Evolutionary conservation across 768 basidiomycete genomes (phyloP), one percentile per base, ranked within the genome.

Genomic region (Mycena vitilis): DNA sequence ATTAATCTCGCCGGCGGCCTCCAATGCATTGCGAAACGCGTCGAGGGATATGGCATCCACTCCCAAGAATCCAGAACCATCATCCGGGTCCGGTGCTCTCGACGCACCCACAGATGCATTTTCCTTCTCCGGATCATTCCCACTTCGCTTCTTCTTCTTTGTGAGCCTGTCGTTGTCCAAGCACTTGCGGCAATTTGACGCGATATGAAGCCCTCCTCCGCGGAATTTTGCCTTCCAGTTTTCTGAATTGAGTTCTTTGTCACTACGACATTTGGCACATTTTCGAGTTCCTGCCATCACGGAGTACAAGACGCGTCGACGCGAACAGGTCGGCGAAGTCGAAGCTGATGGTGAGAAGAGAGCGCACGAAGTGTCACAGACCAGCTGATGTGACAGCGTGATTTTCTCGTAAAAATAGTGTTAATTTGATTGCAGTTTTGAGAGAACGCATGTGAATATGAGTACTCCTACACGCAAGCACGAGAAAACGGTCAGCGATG

Each of bases 181-280:
- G 30, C 58, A 60, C 15, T 5, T 34, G 36, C 58, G 58, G 45
- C 58, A 60, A 47, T 60, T 34, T 11, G 34, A 15, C 15, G 13
- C 16, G 58, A 60, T 12, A 13, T 8, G 18, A 36, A 60, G 42
- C 12, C 58, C 58, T 20, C 30, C 42, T 44, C 44, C 58, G 45
- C 45, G 30, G 58, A 60, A 60, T 7, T 30, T 30, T 22, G 58
- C 58, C 58, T 48, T 60, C 58, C 58, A 60, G 18, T 60, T 47
- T 25, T 48, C 58, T 15, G 30, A 5, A 8, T 25, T 47, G 25
- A 48, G 30, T n/a, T 45, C 16, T 30, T 60, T 60, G 25, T 5
- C 3, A 1, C 48, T 48, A 20, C 10, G 42, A 45, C 58, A 60
- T 47, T 47, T 36, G 16, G 30, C 25, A 15, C 58, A 60, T 48